A percentile compares a stretch with the other conserved stretches of the same genome.
phyloP scores from a whole-genome alignment of 441 rosid species.

The Populus tomentosa region DNA sequence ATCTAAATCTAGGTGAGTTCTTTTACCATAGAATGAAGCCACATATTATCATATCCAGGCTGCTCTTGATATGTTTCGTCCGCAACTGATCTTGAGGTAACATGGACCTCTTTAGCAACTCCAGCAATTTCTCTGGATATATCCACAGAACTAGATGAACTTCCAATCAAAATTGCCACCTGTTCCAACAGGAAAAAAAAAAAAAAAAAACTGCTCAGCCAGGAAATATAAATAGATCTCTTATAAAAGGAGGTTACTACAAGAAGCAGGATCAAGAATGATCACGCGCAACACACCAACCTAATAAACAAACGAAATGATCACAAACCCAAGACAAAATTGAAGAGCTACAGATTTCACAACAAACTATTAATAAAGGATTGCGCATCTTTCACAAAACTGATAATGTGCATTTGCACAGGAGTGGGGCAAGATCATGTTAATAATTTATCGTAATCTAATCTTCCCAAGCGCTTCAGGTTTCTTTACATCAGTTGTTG shows the following conservation, averaged over 20 bases:
- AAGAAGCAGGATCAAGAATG: neutral
- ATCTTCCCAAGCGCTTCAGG: neutral
- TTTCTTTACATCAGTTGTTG: neutral
- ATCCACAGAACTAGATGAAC: constrained; percentile 61
- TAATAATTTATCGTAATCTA: neutral
- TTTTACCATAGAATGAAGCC: constrained; percentile 82
- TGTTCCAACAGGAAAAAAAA: constrained; percentile 16
- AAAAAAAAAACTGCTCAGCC: neutral
- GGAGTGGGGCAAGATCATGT: neutral
- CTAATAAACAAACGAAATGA: neutral
- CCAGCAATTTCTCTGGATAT: constrained; percentile 65
- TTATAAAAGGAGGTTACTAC: neutral
- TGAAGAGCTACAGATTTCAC: neutral
- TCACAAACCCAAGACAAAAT: neutral
- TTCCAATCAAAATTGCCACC: constrained; percentile 77
- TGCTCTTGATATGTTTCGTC: constrained; percentile 41
- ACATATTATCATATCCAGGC: constrained; percentile 45
- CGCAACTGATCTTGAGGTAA: constrained; percentile 50
- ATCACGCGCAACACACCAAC: neutral
- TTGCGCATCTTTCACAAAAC: neutral
- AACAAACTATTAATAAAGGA: neutral
- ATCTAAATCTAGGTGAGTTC: neutral
- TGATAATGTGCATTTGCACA: neutral
- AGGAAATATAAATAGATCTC: neutral
- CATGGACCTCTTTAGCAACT: constrained; percentile 80